A percentile compares a stretch with the other conserved stretches of the same genome.
These are phyloP conservation scores for Eucalyptus polyanthemos DNA, from an alignment of 345 rosid genomes.

Conservation along the genomic window DNA sequence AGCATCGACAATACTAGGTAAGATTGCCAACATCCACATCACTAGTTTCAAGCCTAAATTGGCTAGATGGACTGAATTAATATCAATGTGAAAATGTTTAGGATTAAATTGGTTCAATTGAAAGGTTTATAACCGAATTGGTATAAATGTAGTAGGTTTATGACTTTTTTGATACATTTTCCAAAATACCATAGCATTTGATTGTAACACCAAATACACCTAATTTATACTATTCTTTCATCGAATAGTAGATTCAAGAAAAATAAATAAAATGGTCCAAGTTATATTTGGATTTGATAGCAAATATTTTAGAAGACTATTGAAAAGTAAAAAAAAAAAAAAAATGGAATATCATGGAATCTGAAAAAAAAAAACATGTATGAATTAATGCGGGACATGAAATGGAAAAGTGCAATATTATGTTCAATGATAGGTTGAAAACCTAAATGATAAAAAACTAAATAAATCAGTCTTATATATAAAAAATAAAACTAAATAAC, in stretches of 20 bases:
- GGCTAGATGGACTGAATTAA: accelerated
- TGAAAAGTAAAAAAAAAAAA: not conserved
- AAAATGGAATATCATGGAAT: not conserved
- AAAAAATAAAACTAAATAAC: not conserved
- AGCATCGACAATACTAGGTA: accelerated
- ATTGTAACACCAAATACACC: not conserved
- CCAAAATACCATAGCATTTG: not conserved
- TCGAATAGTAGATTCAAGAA: not conserved
- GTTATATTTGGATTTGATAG: not conserved
- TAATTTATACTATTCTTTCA: not conserved
- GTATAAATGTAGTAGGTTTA: accelerated
- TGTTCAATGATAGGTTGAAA: not conserved
- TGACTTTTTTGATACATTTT: no score
- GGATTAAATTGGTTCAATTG: accelerated
- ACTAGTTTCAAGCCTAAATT: accelerated
- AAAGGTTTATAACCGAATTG: accelerated
- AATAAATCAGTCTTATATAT: not conserved
- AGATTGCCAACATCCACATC: accelerated
- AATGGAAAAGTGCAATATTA: not conserved
- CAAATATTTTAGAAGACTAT: not conserved
- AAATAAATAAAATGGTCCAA: not conserved
- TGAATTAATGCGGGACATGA: not conserved
- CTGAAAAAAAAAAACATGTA: not conserved
- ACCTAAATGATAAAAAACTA: not conserved
- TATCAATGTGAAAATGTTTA: no score